Evolutionary conservation across 164 flowering plant genomes (phyloP).

Genomic region (Cinnamomum chago): DNA sequence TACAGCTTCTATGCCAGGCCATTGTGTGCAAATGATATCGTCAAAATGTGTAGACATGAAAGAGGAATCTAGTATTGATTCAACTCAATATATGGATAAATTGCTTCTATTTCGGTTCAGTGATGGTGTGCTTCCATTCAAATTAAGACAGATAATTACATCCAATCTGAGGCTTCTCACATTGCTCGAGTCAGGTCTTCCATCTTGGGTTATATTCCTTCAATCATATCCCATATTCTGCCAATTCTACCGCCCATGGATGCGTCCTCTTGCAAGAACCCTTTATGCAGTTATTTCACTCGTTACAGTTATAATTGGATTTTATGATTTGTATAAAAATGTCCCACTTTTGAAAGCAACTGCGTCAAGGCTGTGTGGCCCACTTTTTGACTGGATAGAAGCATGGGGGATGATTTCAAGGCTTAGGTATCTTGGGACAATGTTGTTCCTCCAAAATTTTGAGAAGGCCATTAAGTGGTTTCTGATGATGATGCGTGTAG

Average conservation of each 20-base stretch:
- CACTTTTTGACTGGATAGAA: slow-evolving; percentile 31
- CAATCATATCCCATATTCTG: slow-evolving; percentile 33
- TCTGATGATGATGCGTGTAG: slow-evolving; percentile 10
- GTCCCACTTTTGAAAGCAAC: slow-evolving; percentile 32
- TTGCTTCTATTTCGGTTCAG: slow-evolving; percentile 23
- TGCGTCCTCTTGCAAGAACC: slow-evolving; percentile 27
- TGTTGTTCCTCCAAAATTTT: slow-evolving; percentile 30
- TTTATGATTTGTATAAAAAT: slow-evolving; percentile 32
- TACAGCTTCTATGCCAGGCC: neutral
- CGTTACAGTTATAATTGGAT: slow-evolving; percentile 28
- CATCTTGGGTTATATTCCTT: slow-evolving; percentile 36
- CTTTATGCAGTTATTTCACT: slow-evolving; percentile 28
- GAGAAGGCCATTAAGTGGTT: slow-evolving; percentile 25
- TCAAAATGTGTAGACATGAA: neutral
- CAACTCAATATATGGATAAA: slow-evolving; percentile 16
- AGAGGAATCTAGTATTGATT: slow-evolving; percentile 8
- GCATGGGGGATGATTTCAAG: slow-evolving; percentile 34
- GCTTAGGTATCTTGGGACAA: slow-evolving; percentile 29
- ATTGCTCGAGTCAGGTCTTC: slow-evolving; percentile 32
- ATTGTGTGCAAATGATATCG: neutral
- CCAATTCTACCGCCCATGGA: slow-evolving; percentile 31
- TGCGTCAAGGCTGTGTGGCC: slow-evolving; percentile 26
- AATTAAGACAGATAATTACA: slow-evolving; percentile 25
- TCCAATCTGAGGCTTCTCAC: slow-evolving; percentile 28
- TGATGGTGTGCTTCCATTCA: slow-evolving; percentile 24